A percentile compares a stretch with the other conserved stretches of the same genome.
Evolutionary conservation across 768 basidiomycete species (phyloP).

Genomic region (Daedalea quercina): DNA sequence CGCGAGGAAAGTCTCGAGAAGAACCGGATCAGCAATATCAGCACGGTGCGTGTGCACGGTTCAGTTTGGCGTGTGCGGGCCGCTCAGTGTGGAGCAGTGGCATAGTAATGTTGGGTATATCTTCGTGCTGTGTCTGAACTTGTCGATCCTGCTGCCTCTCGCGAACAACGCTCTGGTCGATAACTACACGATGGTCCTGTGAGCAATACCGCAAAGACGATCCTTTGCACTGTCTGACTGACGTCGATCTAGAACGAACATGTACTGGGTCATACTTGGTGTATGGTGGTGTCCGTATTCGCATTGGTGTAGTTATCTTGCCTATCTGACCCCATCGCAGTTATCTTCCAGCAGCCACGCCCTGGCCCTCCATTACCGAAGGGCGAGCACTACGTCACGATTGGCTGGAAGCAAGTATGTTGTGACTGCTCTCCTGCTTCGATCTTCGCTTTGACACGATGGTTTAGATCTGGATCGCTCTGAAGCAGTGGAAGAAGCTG

Average conservation of each 20-base stretch:
- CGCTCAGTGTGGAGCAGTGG: slow-evolving; percentile 26
- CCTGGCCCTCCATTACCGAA: slow-evolving; percentile 76
- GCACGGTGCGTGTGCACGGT: slow-evolving; percentile 43
- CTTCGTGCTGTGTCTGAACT: slow-evolving; percentile 53
- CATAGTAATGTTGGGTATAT: slow-evolving; percentile 78
- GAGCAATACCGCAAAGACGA: slow-evolving; percentile 18
- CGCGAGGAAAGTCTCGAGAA: slow-evolving; percentile 73
- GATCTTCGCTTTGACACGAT: background rate
- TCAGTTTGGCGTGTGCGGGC: too few species aligned
- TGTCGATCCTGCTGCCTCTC: slow-evolving; percentile 65
- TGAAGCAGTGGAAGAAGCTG: slow-evolving; percentile 68
- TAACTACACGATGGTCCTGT: slow-evolving; percentile 72
- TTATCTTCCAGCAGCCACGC: slow-evolving; percentile 80
- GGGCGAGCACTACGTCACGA: slow-evolving; percentile 68
- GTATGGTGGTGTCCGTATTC: slow-evolving; percentile 97
- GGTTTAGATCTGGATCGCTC: slow-evolving; percentile 65
- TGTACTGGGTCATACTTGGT: slow-evolving; percentile 72
- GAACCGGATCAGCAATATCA: slow-evolving; percentile 81
- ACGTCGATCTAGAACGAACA: slow-evolving; percentile 47
- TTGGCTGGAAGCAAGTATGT: slow-evolving; percentile 81
- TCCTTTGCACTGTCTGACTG: background rate
- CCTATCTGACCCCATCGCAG: slow-evolving; percentile 32
- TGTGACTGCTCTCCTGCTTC: background rate
- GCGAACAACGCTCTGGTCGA: slow-evolving; percentile 53
- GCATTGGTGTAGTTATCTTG: too few species aligned